Base-by-base conservation (phyloP, 306 rosid species). In the Astragalus glycyphyllos region DNA sequence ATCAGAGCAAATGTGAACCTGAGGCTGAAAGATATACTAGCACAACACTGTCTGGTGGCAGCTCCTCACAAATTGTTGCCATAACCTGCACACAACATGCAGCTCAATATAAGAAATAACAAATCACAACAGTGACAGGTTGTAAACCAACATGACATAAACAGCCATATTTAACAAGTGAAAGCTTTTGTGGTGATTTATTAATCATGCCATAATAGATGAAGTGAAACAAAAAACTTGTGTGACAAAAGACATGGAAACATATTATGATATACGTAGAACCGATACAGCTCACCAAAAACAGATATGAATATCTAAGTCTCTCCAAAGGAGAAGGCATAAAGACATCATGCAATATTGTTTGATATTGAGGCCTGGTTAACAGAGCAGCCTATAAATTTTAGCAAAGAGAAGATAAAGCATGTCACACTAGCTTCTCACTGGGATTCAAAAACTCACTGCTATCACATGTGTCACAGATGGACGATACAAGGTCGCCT, bases 51-150 rank as follows among this genome's bases (percentile, higher is more conserved):
- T 95, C 97, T 53, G 88, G 83, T 49, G 88, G 92, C 40, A 95
- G 96, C 79, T 95, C 97, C 87, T 95, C 97, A 54, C 96, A 95
- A 79, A 91, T 83, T 69, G 97, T 91, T 11, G 99, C 99, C 96
- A 95, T 73, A 80, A 91, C 92, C 99, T 95, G 86, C 51, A 47
- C 14, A 59, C 59, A 78, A 80, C 75, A 51, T 41, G 46, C 50
- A 62, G 57, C 71, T 74, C 51, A 71, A 63, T 42, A 67, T 76
- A 76, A 80, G 71, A 77, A 58, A 74, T 44, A 42, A 58, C 47
- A 66, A 65, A 65, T 65, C 35, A 60, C 40, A 6, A n/a, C 40
- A 13, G 16, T 38, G 44, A 49, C 26, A 72, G 26, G 63, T 34
- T 62, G 60, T 16, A 69, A 45, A 57, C 58, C 50, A 16, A 41